Evolutionary conservation across 1,284 basidiomycete genomes (phyloP), one percentile per base, ranked within the genome.

Genomic region (Cutaneotrichosporon spelunceum): DNA sequence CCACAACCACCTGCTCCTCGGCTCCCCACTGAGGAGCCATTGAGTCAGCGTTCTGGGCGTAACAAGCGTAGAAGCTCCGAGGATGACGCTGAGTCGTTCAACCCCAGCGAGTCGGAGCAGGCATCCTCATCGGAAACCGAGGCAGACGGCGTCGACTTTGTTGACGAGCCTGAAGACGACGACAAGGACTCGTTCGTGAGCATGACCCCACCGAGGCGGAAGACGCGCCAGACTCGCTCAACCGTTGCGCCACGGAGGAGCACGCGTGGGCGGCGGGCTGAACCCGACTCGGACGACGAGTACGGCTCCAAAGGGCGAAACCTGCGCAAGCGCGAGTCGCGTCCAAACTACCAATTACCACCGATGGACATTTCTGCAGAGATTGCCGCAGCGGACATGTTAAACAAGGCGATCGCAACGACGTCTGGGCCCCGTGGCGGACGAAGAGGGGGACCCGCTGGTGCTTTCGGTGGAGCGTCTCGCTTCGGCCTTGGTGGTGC

Each of bases 111-210:
- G n/a, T 66, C 64, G 1, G 71, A 68, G 30, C 34, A 58, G 2
- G 62, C 60, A 24, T 53, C 57, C 3, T 70, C 68, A 5, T 65
- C 64, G 0, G 65, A 61, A 30, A 56, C 62, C 4, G 66, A 66
- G 13, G 61, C 61, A 1, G 61, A 68, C 9, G 65, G 67, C 4
- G 63, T 60, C 4, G 71, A 69, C 19, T 70, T 72, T 26, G 67
- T 63, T 14, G 66, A 89, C 53, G 81, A 82, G 47, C 59, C 61
- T 6, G 63, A 55, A n/a, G 49, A 58, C n/a, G 81, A 82, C 50
- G 61, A 63, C 13, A 61, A 50, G 33, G 54, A 59, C 19, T 24
- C 21, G 24, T 62, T 52, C 16, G 45, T 48, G 3, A 53, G 39
- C 26, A 34, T 19, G 13, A 27, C 55, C 1, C 56, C 60, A 1